These are phyloP conservation scores for Aspergillus versicolor DNA, from an alignment of 2,329 filamentous ascomycete species.

Conservation along the genomic window DNA sequence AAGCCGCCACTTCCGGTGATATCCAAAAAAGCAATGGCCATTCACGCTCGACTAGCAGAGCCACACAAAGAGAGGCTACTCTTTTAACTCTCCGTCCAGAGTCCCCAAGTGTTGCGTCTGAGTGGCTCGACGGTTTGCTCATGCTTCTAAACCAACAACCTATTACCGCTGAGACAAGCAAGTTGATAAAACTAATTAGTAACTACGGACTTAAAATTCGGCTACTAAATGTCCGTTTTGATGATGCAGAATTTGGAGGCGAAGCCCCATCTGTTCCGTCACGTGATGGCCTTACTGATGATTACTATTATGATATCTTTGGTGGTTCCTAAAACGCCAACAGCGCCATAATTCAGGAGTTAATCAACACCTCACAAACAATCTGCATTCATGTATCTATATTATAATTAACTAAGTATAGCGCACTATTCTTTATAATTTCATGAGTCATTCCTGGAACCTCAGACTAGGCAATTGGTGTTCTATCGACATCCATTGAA, in stretches of 20 bases:
- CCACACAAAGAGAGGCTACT: constrained; percentile 62
- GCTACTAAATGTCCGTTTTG: constrained; percentile 84
- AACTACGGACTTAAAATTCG: constrained; percentile 93
- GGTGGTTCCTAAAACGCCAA: constrained; percentile 21
- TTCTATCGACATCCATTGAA: neutral
- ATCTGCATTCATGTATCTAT: neutral
- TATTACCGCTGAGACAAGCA: constrained; percentile 95
- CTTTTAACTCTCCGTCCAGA: constrained; percentile 81
- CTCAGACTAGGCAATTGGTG: neutral
- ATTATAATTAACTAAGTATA: neutral
- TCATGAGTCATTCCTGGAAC: neutral
- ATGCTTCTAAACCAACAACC: constrained; percentile 95
- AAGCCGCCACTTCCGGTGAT: constrained; percentile 33
- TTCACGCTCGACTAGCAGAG: constrained; percentile 31
- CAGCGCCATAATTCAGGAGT: neutral
- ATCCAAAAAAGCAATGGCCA: constrained; percentile 34
- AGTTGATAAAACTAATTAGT: constrained; percentile 78
- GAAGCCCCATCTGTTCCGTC: constrained; percentile 76
- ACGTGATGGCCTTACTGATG: constrained; percentile 81
- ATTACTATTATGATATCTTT: constrained; percentile 86
- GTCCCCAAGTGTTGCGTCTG: constrained; percentile 79
- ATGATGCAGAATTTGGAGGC: constrained; percentile 69
- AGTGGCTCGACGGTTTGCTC: constrained; percentile 93
- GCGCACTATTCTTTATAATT: neutral
- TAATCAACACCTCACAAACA: neutral